Conservation (phyloP, 345 rosid genomes). For the Acer saccharum region DNA sequence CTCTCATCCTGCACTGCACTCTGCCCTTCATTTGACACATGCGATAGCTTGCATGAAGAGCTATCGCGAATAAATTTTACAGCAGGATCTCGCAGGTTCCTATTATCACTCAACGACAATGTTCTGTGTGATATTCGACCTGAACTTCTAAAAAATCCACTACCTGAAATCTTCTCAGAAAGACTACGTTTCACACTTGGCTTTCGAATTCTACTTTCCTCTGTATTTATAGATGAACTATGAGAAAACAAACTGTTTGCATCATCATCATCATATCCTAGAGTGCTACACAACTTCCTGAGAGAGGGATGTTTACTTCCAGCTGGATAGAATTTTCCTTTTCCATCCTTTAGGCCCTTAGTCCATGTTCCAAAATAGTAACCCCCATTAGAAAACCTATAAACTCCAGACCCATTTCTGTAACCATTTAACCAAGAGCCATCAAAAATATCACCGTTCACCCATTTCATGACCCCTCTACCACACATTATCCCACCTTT, state of each 20-base stretch:
- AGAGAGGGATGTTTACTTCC: slow-evolving; percentile 74
- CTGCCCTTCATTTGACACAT: slow-evolving; percentile 41
- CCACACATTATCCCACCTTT: slow-evolving; percentile 81
- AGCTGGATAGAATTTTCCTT: slow-evolving; percentile 80
- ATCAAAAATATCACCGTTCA: slow-evolving; percentile 69
- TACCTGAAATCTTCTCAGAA: slow-evolving; percentile 52
- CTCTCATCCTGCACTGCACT: slow-evolving; percentile 40
- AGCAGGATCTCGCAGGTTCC: slow-evolving; percentile 33
- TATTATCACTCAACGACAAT: slow-evolving; percentile 41
- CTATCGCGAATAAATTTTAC: slow-evolving; percentile 39
- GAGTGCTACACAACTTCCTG: slow-evolving; percentile 51
- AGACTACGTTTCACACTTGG: slow-evolving; percentile 44
- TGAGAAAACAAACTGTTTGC: slow-evolving; percentile 46
- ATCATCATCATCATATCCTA: slow-evolving; percentile 50
- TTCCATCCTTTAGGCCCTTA: slow-evolving; percentile 80
- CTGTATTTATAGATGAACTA: slow-evolving; percentile 48
- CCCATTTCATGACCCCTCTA: slow-evolving; percentile 93
- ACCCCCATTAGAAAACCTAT: slow-evolving; percentile 78
- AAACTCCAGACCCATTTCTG: slow-evolving; percentile 81
- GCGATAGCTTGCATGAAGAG: slow-evolving; percentile 39
- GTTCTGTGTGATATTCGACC: slow-evolving; percentile 53
- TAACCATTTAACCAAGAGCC: slow-evolving; percentile 85
- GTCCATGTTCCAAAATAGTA: slow-evolving; percentile 87
- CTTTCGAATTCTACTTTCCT: slow-evolving; percentile 40
- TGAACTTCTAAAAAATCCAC: slow-evolving; percentile 44